These are phyloP conservation scores for Chlamydomonas sp. DNA, from an alignment of 139 green algal genomes.

Conservation along the genomic window DNA sequence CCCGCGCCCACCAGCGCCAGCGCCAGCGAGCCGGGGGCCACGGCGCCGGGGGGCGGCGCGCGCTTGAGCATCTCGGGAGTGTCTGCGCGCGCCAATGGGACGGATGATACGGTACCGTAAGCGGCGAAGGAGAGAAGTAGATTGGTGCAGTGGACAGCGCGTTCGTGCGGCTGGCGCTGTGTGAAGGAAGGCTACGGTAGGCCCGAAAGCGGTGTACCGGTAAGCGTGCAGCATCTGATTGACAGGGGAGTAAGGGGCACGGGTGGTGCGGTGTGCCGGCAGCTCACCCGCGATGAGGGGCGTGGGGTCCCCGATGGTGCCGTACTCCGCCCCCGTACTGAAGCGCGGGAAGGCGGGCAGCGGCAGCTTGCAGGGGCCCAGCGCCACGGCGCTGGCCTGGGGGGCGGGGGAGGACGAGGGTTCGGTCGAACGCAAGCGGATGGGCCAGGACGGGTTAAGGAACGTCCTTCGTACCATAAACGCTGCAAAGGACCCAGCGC, in stretches of 20 bases:
- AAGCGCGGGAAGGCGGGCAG: constrained; percentile 45
- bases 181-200: too few species aligned
- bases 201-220: too few species aligned
- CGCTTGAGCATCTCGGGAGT: neutral
- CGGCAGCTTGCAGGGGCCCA: constrained; percentile 56
- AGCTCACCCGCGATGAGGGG: constrained; percentile 33
- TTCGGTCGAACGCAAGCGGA: neutral
- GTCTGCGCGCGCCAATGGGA: constrained; percentile 13
- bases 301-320: constrained; percentile 28
- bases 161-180: too few species aligned
- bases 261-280: neutral
- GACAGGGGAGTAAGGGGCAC: neutral
- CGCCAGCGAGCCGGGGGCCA: neutral
- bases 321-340: constrained; percentile 31
- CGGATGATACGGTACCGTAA: too few species aligned
- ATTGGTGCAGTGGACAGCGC: too few species aligned
- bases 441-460: neutral
- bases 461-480: neutral
- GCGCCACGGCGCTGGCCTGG: constrained; percentile 39
- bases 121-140: neutral
- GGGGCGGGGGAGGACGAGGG: neutral
- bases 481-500: neutral
- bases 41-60: neutral
- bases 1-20: constrained; percentile 8
- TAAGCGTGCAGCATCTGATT: too few species aligned